Base-by-base conservation (phyloP, 2,329 filamentous ascomycete species). In the Ophiocordyceps camponoti-saundersi region DNA sequence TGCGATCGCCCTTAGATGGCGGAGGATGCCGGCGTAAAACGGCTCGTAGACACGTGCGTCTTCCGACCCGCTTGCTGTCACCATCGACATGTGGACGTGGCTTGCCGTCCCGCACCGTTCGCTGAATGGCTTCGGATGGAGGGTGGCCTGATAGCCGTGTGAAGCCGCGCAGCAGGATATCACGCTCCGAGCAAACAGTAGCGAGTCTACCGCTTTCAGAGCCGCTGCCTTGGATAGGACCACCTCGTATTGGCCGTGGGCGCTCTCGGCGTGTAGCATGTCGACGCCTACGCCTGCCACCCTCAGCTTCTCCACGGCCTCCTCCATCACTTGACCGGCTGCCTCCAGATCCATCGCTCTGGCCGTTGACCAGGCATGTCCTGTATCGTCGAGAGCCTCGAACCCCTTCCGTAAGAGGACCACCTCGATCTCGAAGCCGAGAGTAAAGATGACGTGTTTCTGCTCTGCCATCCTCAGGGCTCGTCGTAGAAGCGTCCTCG, bases 391-490 rank as follows among this genome's bases (percentile, higher is more conserved):
- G 0, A 82, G 68, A n/a, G 61, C 59, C 2, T 57, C 51, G 11
- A 57, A 52, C 1, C 52, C 50, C 6, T 70, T 70, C 40, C 71
- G 70, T 52, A 90, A 66, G 52, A 93, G 79, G 1, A 85, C 71
- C 11, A 92, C 75, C 61, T 93, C 86, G 40, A 93, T 77, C 60
- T 94, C 87, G 53, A 92, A 93, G 0, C 86, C 87, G 16, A 87
- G 62, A 0, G 80, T 67, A 44, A 88, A 77, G 3, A 69, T 61
- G 2, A 86, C 66, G 1, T 69, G 67, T 36, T 75, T 65, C 2
- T 62, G 54, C 12, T 70, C 63, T 0, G 82, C 72, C 6, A 64
- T 62, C 0, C 71, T 64, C 1, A 81, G 57, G 0, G 79, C 66
- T 3, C 62, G 66, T 47, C 75, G 65, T 47, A 93, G 65, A 48